A percentile compares a stretch with the other conserved stretches of the same genome.
Evolutionary conservation across 768 basidiomycete species (phyloP).

Genomic region (Rhodotorula babjevae): DNA sequence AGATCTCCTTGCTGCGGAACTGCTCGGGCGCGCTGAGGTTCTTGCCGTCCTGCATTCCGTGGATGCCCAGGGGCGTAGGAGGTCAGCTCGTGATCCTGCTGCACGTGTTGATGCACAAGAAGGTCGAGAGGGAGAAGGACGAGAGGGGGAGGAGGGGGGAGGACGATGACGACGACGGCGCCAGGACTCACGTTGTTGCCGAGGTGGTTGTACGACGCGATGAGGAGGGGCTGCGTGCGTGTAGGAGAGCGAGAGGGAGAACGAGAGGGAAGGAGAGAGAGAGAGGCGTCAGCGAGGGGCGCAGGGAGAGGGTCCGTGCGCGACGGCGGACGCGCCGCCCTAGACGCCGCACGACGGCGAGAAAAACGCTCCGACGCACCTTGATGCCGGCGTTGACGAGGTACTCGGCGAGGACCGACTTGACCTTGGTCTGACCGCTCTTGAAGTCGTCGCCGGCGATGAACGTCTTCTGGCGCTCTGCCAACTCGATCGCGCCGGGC

Average conservation of each 20-base stretch:
- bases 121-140: no score
- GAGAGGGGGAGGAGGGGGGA: constrained; percentile 53
- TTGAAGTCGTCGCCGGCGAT: constrained; percentile 98
- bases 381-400: constrained; percentile 98
- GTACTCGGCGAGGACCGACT: constrained; percentile 95
- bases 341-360: no score
- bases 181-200: constrained; percentile 85
- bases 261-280: background rate
- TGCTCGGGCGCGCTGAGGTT: constrained; percentile 60
- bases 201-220: constrained; percentile 97
- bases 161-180: constrained; percentile 54
- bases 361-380: background rate
- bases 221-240: constrained; percentile 64
- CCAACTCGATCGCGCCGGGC: constrained; percentile 85
- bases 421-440: constrained; percentile 87
- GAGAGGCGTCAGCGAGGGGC: background rate
- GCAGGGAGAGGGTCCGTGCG: no score
- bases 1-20: constrained; percentile 98
- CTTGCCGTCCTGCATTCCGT: background rate
- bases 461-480: constrained; percentile 81
- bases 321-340: no score
- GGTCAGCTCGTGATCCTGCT: no score
- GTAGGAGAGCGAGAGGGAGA: no score
- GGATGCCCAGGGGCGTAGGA: no score
- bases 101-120: no score